Conservation (phyloP, 345 rosid genomes). For the Linum usitatissimum region DNA sequence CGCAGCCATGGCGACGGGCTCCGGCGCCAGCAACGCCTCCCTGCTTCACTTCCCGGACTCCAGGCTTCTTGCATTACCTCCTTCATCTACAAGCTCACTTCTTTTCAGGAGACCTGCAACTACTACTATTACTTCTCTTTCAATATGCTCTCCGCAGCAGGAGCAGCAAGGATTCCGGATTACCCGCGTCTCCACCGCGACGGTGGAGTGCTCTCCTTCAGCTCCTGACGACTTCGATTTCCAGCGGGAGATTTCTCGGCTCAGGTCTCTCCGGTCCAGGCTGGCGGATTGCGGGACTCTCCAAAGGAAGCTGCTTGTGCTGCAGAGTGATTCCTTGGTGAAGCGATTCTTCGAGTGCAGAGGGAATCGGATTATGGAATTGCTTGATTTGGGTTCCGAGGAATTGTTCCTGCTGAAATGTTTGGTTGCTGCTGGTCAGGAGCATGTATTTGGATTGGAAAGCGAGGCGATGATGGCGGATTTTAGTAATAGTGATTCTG, state of each 20-base stretch:
- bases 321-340: conserved; percentile 48
- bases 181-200: conserved; percentile 54
- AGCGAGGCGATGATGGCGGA: conserved; percentile 14
- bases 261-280: conserved; percentile 38
- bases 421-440: conserved; percentile 76
- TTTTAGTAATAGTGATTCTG: conserved; percentile 19
- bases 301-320: conserved; percentile 26
- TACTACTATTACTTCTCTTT: conserved; percentile 18
- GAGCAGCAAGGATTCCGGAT: conserved; percentile 7
- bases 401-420: conserved; percentile 58
- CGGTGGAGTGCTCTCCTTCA: conserved; percentile 54
- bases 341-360: conserved; percentile 31
- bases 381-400: conserved; percentile 28
- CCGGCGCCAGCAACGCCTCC: conserved; percentile 16
- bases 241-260: conserved; percentile 56
- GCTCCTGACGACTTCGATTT: conserved; percentile 63
- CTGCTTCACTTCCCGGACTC: conserved; percentile 20
- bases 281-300: conserved; percentile 31
- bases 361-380: conserved; percentile 26
- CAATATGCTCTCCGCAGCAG: conserved; percentile 12
- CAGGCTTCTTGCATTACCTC: conserved; percentile 17
- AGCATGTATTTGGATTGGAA: conserved; percentile 47
- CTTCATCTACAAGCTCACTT: conserved; percentile 6
- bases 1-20: conserved; percentile 29
- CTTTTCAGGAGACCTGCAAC: conserved; percentile 17